phyloP scores from a whole-genome alignment of 176 grass and related monocot species.

The Paspalum notatum region DNA sequence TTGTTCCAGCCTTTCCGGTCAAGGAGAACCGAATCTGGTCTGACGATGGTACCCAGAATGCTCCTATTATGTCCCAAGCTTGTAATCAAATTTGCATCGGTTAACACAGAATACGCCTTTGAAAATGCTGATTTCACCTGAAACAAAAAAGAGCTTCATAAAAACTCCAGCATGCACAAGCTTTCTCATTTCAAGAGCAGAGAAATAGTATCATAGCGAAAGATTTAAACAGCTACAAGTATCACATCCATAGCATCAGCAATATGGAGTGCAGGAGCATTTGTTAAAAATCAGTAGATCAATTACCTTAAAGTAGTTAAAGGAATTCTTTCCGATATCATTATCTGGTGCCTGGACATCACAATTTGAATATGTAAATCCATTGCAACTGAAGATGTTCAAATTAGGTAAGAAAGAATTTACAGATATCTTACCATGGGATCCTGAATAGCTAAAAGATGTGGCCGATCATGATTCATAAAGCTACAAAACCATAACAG shows the following conservation, averaged over 20 bases:
- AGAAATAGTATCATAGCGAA: constrained; percentile 8
- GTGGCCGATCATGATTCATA: constrained; percentile 69
- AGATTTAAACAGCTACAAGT: constrained; percentile 7
- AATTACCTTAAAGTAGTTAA: constrained; percentile 92
- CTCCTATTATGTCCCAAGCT: constrained; percentile 72
- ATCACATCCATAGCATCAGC: constrained; percentile 19
- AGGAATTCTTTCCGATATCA: constrained; percentile 97
- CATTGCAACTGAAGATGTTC: constrained; percentile 17
- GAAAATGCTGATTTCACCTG: constrained; percentile 98
- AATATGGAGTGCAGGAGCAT: constrained; percentile 1
- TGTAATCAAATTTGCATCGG: constrained; percentile 66
- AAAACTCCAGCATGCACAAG: neutral
- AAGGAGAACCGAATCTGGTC: constrained; percentile 77
- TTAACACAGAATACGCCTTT: constrained; percentile 78
- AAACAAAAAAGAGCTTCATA: constrained; percentile 11
- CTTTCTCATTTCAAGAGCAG: constrained; percentile 4
- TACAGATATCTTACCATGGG: constrained; percentile 74
- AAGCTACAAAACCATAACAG: constrained; percentile 55
- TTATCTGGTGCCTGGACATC: constrained; percentile 71
- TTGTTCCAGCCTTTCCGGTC: constrained; percentile 83
- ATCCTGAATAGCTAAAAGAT: constrained; percentile 91
- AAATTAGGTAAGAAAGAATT: constrained; percentile 35
- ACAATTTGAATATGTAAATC: constrained; percentile 41
- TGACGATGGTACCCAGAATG: constrained; percentile 87
- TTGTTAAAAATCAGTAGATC: neutral